phyloP scores from a whole-genome alignment of 2,329 filamentous ascomycete genomes.

The Pseudodiploospora longispora region DNA sequence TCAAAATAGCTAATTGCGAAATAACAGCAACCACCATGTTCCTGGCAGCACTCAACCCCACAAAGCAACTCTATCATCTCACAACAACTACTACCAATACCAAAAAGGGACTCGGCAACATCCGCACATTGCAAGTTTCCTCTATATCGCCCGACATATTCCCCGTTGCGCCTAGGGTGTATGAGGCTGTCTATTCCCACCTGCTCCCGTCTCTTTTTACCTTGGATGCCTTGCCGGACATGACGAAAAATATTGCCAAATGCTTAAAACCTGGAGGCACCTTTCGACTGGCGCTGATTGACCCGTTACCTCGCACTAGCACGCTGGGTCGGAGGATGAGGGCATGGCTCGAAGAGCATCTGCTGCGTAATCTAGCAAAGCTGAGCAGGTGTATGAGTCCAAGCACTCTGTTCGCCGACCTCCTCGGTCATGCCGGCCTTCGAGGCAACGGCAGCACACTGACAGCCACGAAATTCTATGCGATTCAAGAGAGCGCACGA shows the following conservation, averaged over 20 bases:
- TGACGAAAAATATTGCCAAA: conserved; percentile 49
- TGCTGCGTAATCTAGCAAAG: conserved; percentile 51
- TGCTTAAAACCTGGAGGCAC: conserved; percentile 47
- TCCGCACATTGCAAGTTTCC: conserved; percentile 31
- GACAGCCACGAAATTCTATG: conserved; percentile 42
- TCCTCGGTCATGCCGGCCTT: conserved; percentile 49
- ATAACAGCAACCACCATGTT: conserved; percentile 39
- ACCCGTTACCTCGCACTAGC: conserved; percentile 48
- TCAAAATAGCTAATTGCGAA: background rate
- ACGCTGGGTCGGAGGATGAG: conserved; percentile 50
- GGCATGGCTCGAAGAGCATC: conserved; percentile 53
- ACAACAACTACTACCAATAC: conserved; percentile 31
- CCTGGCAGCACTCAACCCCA: conserved; percentile 35
- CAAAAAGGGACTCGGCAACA: conserved; percentile 27
- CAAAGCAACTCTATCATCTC: conserved; percentile 37
- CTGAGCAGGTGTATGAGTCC: conserved; percentile 53
- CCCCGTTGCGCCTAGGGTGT: conserved; percentile 33
- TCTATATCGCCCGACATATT: conserved; percentile 26
- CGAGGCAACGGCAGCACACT: conserved; percentile 38
- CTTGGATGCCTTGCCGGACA: conserved; percentile 45
- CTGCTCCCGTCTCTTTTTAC: conserved; percentile 49
- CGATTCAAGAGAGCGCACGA: conserved; percentile 26
- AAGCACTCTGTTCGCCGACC: conserved; percentile 47
- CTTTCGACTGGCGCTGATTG: conserved; percentile 53
- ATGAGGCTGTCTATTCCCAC: conserved; percentile 44